Base-by-base conservation (phyloP, 2,329 filamentous ascomycete species). In the Aureobasidium lini region DNA sequence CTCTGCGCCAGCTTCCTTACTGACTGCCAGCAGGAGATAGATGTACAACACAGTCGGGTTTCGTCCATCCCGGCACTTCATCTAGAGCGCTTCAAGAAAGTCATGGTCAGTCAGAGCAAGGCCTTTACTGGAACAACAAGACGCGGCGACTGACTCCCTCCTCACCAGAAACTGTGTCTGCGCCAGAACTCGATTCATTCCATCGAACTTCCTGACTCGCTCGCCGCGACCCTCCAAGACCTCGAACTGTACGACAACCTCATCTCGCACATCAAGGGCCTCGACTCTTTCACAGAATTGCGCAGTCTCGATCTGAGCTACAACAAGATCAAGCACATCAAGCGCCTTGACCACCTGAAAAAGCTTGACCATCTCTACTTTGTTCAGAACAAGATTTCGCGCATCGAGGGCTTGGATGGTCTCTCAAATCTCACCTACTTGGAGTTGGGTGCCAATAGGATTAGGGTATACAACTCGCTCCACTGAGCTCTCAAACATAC, bases 301-400 rank as follows among this genome's bases (percentile, higher is more conserved):
- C 90, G 83, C 6, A 87, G 79, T 60, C 83, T 99, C 58, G 94
- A 99, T 71, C 80, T 99, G 54, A 95, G 89, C 73, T 99, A 96
- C 83, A 99, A 99, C 79, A 97, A 97, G 79, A 93, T 99, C 77
- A 96, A 96, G 73, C 92, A 96, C 75, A 95, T 99, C 77, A 96
- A 95, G 75, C 85, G 93, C 68, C 77, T 97, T 64, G 81, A 82
- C 61, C 88, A 93, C 67, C 77, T 99, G 61, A 86, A 77, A 23
- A 81, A 90, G 57, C 81, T 97, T 60, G 87, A 81, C 63, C 90
- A 97, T 66, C 72, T 99, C 3, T 99, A 88, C 72, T 89, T 99
- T 66, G 90, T 97, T 52, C 90, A 95, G 70, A 97, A 99, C 76
- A 94, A 94, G 73, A 95, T 99, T 70, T 82, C 82, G 65, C 85